A percentile compares a stretch with the other conserved stretches of the same genome.
Conservation (phyloP, 441 rosid genomes). For the Cnidoscolus chayamansa region DNA sequence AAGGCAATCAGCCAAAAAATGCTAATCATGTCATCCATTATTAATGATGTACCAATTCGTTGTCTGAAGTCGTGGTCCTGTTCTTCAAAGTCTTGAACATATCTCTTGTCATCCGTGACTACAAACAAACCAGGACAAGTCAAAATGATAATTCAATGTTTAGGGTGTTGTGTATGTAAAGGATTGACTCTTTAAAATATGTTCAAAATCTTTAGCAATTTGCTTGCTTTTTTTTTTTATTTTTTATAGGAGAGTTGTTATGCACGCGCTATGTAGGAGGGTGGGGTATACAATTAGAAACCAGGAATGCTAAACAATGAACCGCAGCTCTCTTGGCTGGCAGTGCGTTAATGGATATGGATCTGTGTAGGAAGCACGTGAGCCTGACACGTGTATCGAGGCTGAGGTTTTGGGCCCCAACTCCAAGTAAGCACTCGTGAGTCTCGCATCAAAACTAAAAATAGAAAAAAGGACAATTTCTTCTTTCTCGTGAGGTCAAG, state of each 20-base stretch:
- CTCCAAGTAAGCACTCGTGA: slow-evolving; percentile 7
- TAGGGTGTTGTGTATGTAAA: too few relatives aligned
- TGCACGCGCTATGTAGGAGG: too few relatives aligned
- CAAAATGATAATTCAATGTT: not conserved
- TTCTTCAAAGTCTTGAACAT: not conserved
- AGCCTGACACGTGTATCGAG: slow-evolving; percentile 21
- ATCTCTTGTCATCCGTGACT: slow-evolving; percentile 22
- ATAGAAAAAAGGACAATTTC: not conserved
- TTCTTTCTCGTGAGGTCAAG: slow-evolving; percentile 20
- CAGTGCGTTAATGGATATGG: not conserved
- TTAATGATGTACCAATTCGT: not conserved
- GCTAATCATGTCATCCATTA: slow-evolving; percentile 13
- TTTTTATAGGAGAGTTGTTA: too few relatives aligned
- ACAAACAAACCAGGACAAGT: not conserved
- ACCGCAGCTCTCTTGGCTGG: not conserved
- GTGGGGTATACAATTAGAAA: too few relatives aligned
- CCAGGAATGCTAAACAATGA: not conserved
- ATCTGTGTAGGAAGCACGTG: slow-evolving; percentile 17
- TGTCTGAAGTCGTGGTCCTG: not conserved
- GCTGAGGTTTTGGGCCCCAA: not conserved
- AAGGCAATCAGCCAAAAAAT: not conserved
- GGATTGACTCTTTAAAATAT: too few relatives aligned
- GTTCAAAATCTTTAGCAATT: too few relatives aligned
- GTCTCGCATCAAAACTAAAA: not conserved
- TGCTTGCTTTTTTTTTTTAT: too few relatives aligned